Evolutionary conservation across 768 basidiomycete genomes (phyloP), one percentile per base, ranked within the genome.

Genomic region (Plicaturopsis crispa): DNA sequence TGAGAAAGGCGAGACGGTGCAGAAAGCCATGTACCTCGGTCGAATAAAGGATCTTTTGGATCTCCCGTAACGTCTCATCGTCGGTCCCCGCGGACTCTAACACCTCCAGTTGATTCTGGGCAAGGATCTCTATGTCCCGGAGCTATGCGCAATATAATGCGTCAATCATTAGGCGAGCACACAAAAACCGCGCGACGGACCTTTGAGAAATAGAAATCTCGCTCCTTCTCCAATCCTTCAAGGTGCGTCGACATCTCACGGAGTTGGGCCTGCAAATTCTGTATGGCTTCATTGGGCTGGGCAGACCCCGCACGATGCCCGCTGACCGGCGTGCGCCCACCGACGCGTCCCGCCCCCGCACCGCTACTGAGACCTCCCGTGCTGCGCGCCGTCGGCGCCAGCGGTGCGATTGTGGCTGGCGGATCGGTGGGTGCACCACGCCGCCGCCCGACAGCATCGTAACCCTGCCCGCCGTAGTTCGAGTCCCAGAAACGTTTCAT

Each of bases 201-300:
- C 78, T 97, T 99, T 53, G 85, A 81, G 60, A 98, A 99, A 63
- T 99, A 99, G 61, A 99, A 98, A 59, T 98, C 93, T 33, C 93
- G 69, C 63, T 99, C 96, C 68, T 92, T 97, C 70, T 98, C 92
- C 26, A 98, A 66, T 1, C 88, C 87, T 55, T 93, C 91, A 47
- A 96, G 65, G 53, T 89, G 84, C 0, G 67, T 57, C 24, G 77
- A 75, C 67, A 96, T 70, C 45, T 98, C 96, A 45, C 76, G 72
- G 39, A 96, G 66, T 59, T 97, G 89, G 1, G 65, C 61, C 45
- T 84, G 85, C 40, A 94, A 62, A 30, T 68, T 68, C 45, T 78
- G 69, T 5, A 92, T 54, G 20, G 75, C 72, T 47, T 85, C 85
- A 47, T 70, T 78, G 7, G 80, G 70, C 53, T 76, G 73, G 2